These are phyloP conservation scores for Pelargonium fulgidum DNA, from an alignment of 441 rosid genomes.

Conservation along the genomic window DNA sequence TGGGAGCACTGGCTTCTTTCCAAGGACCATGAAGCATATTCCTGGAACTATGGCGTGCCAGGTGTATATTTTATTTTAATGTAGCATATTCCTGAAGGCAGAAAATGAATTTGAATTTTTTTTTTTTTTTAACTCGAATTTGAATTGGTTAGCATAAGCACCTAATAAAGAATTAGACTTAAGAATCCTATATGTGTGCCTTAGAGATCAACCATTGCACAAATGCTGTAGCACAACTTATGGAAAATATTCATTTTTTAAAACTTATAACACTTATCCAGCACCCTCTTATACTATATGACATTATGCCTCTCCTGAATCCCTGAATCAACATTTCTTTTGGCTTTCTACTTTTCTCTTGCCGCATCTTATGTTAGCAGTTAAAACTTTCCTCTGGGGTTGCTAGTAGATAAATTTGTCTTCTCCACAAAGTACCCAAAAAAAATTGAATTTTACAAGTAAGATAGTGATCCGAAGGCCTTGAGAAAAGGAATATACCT, in stretches of 20 bases:
- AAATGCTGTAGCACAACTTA: not conserved
- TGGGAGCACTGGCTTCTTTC: conserved; percentile 85
- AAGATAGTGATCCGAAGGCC: too few relatives aligned
- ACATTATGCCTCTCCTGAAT: not conserved
- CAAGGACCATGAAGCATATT: conserved; percentile 94
- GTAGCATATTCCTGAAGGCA: conserved; percentile 70
- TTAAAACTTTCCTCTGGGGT: not conserved
- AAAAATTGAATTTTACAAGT: too few relatives aligned
- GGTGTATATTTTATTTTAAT: too few relatives aligned
- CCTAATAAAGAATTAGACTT: not conserved
- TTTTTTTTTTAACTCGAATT: too few relatives aligned
- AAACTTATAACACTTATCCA: too few relatives aligned
- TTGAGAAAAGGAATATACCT: too few relatives aligned
- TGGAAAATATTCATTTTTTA: not conserved
- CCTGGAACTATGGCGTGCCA: too few relatives aligned
- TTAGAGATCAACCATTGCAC: not conserved
- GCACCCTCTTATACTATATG: not conserved
- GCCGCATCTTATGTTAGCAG: not conserved
- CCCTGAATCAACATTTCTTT: not conserved
- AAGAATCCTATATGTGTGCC: not conserved
- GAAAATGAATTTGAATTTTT: conserved; percentile 12
- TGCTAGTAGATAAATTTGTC: too few relatives aligned
- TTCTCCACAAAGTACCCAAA: too few relatives aligned
- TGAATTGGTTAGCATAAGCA: conserved; percentile 3
- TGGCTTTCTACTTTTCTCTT: not conserved